Percentiles rank a stretch among this genome's conserved stretches.
phyloP scores from a whole-genome alignment of 2,329 filamentous ascomycete species.

The Zalaria sp. region DNA sequence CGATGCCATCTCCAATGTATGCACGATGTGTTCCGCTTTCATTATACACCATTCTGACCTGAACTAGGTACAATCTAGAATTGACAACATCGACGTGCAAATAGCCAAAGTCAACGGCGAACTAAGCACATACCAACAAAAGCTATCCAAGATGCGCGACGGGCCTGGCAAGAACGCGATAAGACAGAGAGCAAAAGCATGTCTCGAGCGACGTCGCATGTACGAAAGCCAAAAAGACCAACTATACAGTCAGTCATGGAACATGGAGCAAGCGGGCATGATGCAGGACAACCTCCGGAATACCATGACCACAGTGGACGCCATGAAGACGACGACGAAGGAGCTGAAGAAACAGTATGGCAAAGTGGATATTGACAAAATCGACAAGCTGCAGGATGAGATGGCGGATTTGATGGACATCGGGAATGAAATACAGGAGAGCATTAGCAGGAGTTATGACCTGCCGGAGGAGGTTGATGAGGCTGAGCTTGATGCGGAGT shows the following conservation, averaged over 20 bases:
- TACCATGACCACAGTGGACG: slow-evolving; percentile 95
- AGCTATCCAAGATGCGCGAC: slow-evolving; percentile 84
- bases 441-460: slow-evolving; percentile 79
- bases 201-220: slow-evolving; percentile 83
- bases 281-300: slow-evolving; percentile 99
- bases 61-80: slow-evolving; percentile 58
- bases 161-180: slow-evolving; percentile 86
- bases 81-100: slow-evolving; percentile 85
- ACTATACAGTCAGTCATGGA: slow-evolving; percentile 88
- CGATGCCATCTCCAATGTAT: slow-evolving; percentile 67
- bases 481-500: slow-evolving; percentile 85
- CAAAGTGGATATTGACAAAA: slow-evolving; percentile 94
- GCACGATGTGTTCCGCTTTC: slow-evolving; percentile 8
- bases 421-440: slow-evolving; percentile 96
- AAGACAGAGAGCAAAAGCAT: slow-evolving; percentile 86
- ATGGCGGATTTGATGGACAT: slow-evolving; percentile 98
- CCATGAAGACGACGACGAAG: slow-evolving; percentile 94
- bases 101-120: slow-evolving; percentile 85
- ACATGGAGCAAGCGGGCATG: slow-evolving; percentile 96
- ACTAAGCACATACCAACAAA: slow-evolving; percentile 73
- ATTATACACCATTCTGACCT: slow-evolving; percentile 7
- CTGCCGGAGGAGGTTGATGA: slow-evolving; percentile 96
- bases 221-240: slow-evolving; percentile 92
- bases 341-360: slow-evolving; percentile 86
- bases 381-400: slow-evolving; percentile 94